Percentiles rank a stretch among this genome's conserved stretches.
These are phyloP conservation scores for Pseudocercospora eumusae DNA, from an alignment of 2,329 filamentous ascomycete genomes.

Conservation along the genomic window DNA sequence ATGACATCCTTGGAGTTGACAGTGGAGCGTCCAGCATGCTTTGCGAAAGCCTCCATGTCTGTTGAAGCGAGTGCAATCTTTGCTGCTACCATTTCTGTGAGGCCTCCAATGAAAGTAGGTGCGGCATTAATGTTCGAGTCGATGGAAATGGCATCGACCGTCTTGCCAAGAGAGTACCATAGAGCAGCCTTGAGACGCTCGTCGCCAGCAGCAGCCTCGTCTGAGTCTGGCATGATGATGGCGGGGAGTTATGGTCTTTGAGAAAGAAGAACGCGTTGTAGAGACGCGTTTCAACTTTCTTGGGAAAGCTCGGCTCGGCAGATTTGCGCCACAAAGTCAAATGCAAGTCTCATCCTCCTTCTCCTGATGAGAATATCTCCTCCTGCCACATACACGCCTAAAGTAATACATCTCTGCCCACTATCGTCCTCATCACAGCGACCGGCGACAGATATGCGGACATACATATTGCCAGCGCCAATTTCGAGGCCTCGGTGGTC, in stretches of 20 bases:
- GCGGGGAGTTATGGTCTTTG: conserved; percentile 10
- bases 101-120: conserved; percentile 51
- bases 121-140: conserved; percentile 79
- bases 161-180: conserved; percentile 81
- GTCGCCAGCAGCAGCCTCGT: conserved; percentile 28
- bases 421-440: neutral
- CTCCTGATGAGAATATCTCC: neutral
- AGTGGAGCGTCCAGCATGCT: conserved; percentile 77
- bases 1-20: conserved; percentile 86
- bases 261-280: neutral
- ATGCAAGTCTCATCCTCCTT: neutral
- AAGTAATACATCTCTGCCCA: neutral
- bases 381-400: neutral
- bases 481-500: neutral
- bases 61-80: conserved; percentile 60
- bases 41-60: conserved; percentile 66
- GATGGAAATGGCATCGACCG: conserved; percentile 81
- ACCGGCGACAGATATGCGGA: neutral
- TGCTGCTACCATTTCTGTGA: conserved; percentile 84
- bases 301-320: conserved; percentile 9
- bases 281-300: conserved; percentile 7
- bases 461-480: neutral
- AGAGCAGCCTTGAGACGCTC: conserved; percentile 81
- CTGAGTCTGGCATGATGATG: conserved; percentile 11
- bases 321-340: neutral